Base-by-base conservation (phyloP, 2,329 filamentous ascomycete species). In the Grosmannia clavigera region DNA sequence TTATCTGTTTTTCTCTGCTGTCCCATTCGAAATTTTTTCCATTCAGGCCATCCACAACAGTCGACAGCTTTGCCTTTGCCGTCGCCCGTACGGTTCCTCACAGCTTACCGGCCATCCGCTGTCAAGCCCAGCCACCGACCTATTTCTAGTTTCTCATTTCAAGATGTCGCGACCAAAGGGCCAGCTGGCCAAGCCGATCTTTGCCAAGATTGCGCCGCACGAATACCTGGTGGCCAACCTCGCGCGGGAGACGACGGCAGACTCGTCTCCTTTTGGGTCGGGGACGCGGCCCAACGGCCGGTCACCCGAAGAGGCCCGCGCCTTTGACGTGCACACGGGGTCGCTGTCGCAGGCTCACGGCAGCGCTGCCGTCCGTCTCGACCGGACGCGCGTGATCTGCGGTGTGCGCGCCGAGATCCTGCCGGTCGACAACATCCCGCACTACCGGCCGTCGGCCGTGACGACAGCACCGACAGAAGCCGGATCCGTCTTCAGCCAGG, bases 351-450 rank as follows among this genome's bases (percentile, higher is more conserved):
- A 99, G 71, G 87, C 90, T 60, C 86, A 95, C 70, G 94, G 94
- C 58, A 95, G 90, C 67, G 87, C 92, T 0, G 86, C 97, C 0
- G 88, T 97, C 57, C 84, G 94, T 43, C 78, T 88, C 58, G 94
- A 94, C 55, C 90, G 95, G 71, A 97, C 92, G 1, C 91, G 90
- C 1, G 90, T 92, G n/a, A 92, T 99, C 46, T 96, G 92, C 70
- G 94, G 92, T 61, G 84, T 99, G 25, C 84, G 92, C 53, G 92
- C 81, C 58, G 94, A 99, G 74, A 85, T 95, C 7, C 77, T 99
- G 31, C 79, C 85, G 55, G 85, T 87, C 3, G 80, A 81, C 57
- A 84, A 90, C 69, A 89, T 95, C 61, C 85, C 86, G 55, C 84
- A 83, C 66, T 87, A 79, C 73, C 75, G 86, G 63, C 67, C 82